Percentiles rank a stretch among this genome's conserved stretches.
Evolutionary conservation across 179 eudicot genomes (phyloP).

Genomic region (Silene noctiflora): DNA sequence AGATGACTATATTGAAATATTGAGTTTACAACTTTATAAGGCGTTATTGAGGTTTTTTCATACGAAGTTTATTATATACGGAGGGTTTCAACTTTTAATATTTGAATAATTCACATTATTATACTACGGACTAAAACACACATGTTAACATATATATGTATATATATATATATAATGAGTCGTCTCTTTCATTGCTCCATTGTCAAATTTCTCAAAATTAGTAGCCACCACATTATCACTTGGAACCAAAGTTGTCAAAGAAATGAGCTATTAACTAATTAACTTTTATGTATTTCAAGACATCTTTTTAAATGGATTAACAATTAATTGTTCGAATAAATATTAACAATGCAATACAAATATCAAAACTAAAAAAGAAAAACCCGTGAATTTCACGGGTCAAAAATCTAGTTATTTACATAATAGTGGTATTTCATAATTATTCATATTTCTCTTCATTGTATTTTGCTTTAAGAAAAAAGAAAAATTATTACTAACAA

Average conservation of each 20-base stretch:
- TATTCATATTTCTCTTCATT: too few relatives aligned
- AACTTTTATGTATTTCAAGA: not conserved
- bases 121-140: not conserved
- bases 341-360: too few relatives aligned
- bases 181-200: not conserved
- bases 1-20: too few relatives aligned
- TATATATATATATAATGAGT: not conserved
- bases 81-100: not conserved
- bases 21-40: not conserved
- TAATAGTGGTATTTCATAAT: too few relatives aligned
- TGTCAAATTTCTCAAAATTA: not conserved
- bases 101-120: not conserved
- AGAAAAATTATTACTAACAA: too few relatives aligned
- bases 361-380: too few relatives aligned
- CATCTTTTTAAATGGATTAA: not conserved
- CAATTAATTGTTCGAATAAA: not conserved
- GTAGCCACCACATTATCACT: not conserved
- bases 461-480: too few relatives aligned
- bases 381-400: too few relatives aligned
- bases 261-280: not conserved
- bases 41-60: not conserved
- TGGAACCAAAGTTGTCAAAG: not conserved
- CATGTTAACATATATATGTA: not conserved
- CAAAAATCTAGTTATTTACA: too few relatives aligned
- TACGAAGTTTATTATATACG: not conserved